Evolutionary conservation across 352 stramenopile genomes (phyloP).

Genomic region (Globisporangium abappressorium): DNA sequence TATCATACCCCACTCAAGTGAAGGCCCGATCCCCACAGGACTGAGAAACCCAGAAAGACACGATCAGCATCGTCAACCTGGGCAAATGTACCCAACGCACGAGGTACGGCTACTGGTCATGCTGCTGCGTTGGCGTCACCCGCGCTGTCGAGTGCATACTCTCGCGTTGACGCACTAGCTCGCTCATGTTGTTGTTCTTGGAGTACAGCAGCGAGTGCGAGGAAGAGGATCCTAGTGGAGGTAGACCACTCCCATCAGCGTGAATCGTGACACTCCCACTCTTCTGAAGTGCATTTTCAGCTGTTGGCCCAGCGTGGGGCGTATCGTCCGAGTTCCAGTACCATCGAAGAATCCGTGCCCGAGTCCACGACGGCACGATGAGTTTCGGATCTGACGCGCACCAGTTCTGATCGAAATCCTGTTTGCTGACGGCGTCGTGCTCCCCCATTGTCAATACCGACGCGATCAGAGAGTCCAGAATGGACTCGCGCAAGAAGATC

Average conservation of each 20-base stretch:
- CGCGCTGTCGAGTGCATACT: neutral
- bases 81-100: neutral
- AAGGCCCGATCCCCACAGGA: too few species aligned
- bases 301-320: neutral
- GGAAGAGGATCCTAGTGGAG: neutral
- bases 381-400: neutral
- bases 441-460: conserved; percentile 33
- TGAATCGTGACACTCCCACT: neutral
- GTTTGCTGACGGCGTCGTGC: conserved; percentile 31
- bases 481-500: conserved; percentile 46
- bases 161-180: neutral
- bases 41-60: neutral
- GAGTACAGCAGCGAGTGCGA: neutral
- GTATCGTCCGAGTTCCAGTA: conserved; percentile 18
- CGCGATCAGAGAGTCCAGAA: conserved; percentile 51
- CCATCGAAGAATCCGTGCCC: conserved; percentile 8
- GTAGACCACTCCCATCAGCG: neutral
- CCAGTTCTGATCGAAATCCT: conserved; percentile 43
- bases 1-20: too few species aligned
- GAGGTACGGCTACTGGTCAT: neutral
- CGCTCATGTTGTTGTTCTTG: neutral
- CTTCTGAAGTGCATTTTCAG: neutral
- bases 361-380: neutral
- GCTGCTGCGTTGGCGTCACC: neutral
- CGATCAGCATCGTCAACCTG: neutral